phyloP scores from a whole-genome alignment of 345 rosid species.

The Euphorbia tirucalli region DNA sequence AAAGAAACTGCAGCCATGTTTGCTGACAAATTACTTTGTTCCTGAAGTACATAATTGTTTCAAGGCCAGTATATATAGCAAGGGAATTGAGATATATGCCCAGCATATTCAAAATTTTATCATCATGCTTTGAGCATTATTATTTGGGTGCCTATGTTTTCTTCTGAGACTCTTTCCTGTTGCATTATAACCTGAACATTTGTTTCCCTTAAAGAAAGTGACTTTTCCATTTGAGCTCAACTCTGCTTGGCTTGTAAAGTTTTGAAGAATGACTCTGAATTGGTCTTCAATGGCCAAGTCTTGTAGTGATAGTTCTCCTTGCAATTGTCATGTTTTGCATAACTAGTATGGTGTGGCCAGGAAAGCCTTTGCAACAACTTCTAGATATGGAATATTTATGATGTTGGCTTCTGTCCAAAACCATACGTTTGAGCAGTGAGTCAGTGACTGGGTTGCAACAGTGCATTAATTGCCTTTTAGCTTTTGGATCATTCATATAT shows the following conservation, averaged over 20 bases:
- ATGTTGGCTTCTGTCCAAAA: neutral
- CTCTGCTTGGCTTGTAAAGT: neutral
- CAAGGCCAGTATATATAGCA: neutral
- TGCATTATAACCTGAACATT: neutral
- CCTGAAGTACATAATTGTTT: neutral
- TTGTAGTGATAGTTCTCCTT: neutral
- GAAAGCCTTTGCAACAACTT: neutral
- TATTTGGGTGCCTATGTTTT: neutral
- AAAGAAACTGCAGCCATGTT: neutral
- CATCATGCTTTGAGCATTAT: neutral
- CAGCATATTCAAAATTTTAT: neutral
- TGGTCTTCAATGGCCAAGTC: neutral
- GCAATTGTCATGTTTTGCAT: neutral
- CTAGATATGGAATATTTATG: constrained; percentile 2
- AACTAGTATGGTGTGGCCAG: constrained; percentile 23
- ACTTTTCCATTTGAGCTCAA: no score
- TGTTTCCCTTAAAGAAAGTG: neutral
- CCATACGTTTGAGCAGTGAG: neutral
- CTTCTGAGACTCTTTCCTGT: neutral
- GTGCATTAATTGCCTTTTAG: neutral
- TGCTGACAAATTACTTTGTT: neutral
- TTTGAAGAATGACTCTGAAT: neutral
- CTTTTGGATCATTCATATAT: neutral
- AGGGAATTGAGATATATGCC: neutral
- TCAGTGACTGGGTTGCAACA: neutral